Evolutionary conservation across 352 stramenopile species (phyloP), one percentile per base, ranked within the genome.

Genomic region (Blastocystis sp.): DNA sequence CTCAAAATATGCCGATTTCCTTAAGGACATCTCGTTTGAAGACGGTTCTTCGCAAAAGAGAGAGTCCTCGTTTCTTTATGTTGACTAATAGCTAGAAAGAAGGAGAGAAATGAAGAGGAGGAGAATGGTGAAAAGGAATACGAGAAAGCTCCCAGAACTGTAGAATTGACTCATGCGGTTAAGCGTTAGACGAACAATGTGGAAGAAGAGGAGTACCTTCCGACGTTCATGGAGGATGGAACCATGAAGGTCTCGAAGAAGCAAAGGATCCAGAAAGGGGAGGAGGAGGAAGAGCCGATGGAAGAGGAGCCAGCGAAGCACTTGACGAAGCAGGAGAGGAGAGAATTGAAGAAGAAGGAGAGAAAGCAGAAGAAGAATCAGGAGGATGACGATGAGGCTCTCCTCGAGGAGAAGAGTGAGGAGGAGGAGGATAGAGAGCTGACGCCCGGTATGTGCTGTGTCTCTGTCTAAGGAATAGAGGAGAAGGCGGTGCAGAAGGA

Each of bases 1-100:
- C 43, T 24, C 71, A 54, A 81, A 81, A 21, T 81, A 54, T 66
- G 71, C 71, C 10, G 71, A 66, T 81, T 81, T 81, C 45, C 71
- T 81, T 6, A 17, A 43, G 17, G 59, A 68, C 21, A 81, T 81
- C 48, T 48, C 64, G 64, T 19, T 81, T 28, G 71, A 42, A 43
- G 71, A 48, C 19, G 57, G 43, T 24, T n/a, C 28, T 14, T 43
- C 42, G 7, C 19, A 43, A 59, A 81, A 65, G n/a, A 45, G 71
- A 65, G 4, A 3, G 71, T 81, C n/a, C 45, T 21, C 21, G 19
- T 65, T 42, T n/a, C 19, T 38, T 48, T 21, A 54, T 64, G 21
- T 21, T 48, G 21, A 14, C 52, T 7, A 81, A 38, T 42, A 21
- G 42, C 40, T 65, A 81, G 71, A n/a, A 64, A 10, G 34, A 64